Evolutionary conservation across 164 flowering plant species (phyloP).

Genomic region (Chloranthus sessilifolius): DNA sequence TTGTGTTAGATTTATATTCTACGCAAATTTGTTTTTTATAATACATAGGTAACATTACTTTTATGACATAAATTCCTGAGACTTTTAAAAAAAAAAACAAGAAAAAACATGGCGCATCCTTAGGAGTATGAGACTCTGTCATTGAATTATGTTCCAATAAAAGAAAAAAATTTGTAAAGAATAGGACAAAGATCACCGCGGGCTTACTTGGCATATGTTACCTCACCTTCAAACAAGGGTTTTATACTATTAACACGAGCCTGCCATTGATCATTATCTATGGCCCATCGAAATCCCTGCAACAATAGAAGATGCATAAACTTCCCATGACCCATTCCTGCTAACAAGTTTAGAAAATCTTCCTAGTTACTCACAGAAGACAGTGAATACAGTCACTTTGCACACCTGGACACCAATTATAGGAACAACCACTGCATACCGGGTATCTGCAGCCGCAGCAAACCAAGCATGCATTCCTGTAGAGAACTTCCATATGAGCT

Average conservation of each 20-base stretch:
- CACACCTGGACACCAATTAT: slow-evolving; percentile 91
- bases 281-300: slow-evolving; percentile 93
- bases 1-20: too few species aligned
- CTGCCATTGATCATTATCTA: slow-evolving; percentile 88
- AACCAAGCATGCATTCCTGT: slow-evolving; percentile 99
- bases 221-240: slow-evolving; percentile 82
- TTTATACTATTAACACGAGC: slow-evolving; percentile 86
- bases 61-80: too few species aligned
- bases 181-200: neutral
- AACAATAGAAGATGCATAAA: slow-evolving; percentile 1
- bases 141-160: too few species aligned
- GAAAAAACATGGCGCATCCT: too few species aligned
- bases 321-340: neutral
- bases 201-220: neutral
- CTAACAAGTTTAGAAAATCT: neutral
- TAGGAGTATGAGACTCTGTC: too few species aligned
- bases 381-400: neutral
- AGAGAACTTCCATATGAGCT: slow-evolving; percentile 7
- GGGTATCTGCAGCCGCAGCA: slow-evolving; percentile 75
- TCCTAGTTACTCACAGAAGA: too few species aligned
- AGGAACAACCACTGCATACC: slow-evolving; percentile 85
- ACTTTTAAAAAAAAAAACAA: too few species aligned
- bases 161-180: neutral
- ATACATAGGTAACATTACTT: too few species aligned
- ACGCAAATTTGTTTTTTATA: too few species aligned